phyloP scores from a whole-genome alignment of 192 early-diverging fungal species.

The Pilobolus umbonatus region DNA sequence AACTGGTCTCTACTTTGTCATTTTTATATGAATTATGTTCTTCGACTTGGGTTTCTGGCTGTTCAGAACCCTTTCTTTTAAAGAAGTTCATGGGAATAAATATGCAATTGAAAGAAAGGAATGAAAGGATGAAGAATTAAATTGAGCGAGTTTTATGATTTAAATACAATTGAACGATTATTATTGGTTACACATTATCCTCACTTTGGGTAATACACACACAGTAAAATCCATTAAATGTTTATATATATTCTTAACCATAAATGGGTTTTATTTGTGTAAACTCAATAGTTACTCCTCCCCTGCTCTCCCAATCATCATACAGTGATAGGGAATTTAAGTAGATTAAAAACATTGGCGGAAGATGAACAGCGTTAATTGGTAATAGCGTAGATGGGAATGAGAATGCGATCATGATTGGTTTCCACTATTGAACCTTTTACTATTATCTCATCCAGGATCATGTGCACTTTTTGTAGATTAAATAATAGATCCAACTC shows the following conservation, averaged over 20 bases:
- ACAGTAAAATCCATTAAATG: too few species aligned
- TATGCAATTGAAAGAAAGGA: background rate
- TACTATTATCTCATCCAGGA: constrained; percentile 32
- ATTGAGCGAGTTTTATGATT: too few species aligned
- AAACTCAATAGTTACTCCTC: too few species aligned
- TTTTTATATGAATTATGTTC: background rate
- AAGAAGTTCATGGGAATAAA: background rate
- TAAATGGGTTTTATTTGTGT: too few species aligned
- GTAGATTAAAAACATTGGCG: background rate
- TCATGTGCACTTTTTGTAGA: constrained; percentile 37
- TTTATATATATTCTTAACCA: too few species aligned
- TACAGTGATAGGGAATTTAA: too few species aligned
- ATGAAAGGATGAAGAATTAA: background rate
- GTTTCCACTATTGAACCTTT: constrained; percentile 33
- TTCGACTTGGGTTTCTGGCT: too few species aligned
- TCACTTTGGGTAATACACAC: too few species aligned
- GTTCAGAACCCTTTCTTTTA: too few species aligned
- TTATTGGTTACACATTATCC: too few species aligned
- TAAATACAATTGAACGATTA: too few species aligned
- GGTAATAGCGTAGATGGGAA: constrained; percentile 11
- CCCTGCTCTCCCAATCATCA: too few species aligned
- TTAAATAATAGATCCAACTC: constrained; percentile 40
- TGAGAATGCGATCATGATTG: constrained; percentile 29
- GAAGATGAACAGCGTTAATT: background rate
- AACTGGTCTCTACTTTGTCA: background rate